Evolutionary conservation across 2,329 filamentous ascomycete genomes (phyloP), one percentile per base, ranked within the genome.

Genomic region (Cadophora sp.): DNA sequence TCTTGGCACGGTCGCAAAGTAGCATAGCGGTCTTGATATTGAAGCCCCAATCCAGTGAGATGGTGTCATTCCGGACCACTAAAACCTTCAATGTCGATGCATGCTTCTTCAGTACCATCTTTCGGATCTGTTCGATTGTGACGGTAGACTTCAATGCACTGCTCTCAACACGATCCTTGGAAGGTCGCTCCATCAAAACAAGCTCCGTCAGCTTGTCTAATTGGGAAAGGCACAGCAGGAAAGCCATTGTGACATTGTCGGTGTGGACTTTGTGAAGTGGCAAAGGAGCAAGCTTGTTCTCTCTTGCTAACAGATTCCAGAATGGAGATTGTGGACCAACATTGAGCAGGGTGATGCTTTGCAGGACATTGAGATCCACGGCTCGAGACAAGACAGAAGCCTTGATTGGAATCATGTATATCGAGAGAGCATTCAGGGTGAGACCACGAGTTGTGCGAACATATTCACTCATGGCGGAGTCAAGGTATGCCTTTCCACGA

Each of bases 401-500:
- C 74, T 85, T 88, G 71, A 88, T 81, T 0, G 88, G 88, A 41
- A 91, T 83, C 39, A 88, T 80, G 71, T 88, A 81, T 30, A 90
- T 80, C 64, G 81, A 81, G 20, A 91, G 79, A 1, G 81, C 81
- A 60, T 85, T 78, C 1, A 91, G 80, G 1, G 83, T 79, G 14
- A 90, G 78, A 1, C 89, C 89, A 70, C 89, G 82, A 1, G 86
- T 89, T 3, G 80, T 77, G 39, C 86, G 83, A 48, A 87, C 77
- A 73, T 90, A 91, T 18, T 86, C 83, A 43, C 77, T 81, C 71
- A 73, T 75, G 16, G 61, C 30, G 7, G 45, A 33, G 2, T 65
- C 61, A 13, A 24, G 16, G 18, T 33, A 36, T 33, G 22, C 36
- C 30, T 45, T 4, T 4, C 14, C 27, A 20, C 55, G 22, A 18